Evolutionary conservation across 495 filamentous ascomycete species (phyloP), one percentile per base, ranked within the genome.

Genomic region (Aspergillus steynii): DNA sequence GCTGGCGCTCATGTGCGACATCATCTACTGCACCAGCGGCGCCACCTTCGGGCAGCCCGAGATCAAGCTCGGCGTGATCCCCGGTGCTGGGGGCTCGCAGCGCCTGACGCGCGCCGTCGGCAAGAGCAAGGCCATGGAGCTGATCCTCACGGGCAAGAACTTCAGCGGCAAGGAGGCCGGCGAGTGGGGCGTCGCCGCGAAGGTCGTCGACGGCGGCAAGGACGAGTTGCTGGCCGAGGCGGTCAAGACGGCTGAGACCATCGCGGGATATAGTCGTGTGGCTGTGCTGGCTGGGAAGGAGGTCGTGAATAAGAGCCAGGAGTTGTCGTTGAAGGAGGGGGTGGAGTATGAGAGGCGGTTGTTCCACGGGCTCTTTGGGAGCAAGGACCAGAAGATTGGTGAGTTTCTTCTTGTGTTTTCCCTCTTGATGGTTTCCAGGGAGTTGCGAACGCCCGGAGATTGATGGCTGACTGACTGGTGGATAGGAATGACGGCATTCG

Each of bases 271-370:
- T 71, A 90, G 88, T 32, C 83, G 78, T 65, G 86, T 98, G 42
- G 89, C 92, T 0, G 87, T 96, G 28, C 85, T 89, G 80, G 95
- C 91, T n/a, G 90, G 86, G 7, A 99, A 99, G 84, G 95, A 98
- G 83, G 96, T 93, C 20, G 93, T 99, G 29, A 97, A 97, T 68
- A 96, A 97, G 86, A 94, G 91, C 68, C 91, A 96, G 80, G 94
- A 98, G 65, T 70, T 94, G 62, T 78, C 86, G 12, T 75, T 99
- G 62, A 81, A 88, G 66, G 96, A 97, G 68, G 95, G 95, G 0
- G 88, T 99, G 1, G 96, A 98, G 78, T 97, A 84, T 77, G 95
- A 99, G 85, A 80, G 95, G 71, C 81, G 94, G 54, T 79, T 97
- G 59, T 99, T 98, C 80, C 95, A 99, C 72, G 81, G 84, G 12